Evolutionary conservation across 2,329 filamentous ascomycete species (phyloP).

Genomic region (Cladosporium austrohemisphaericum): DNA sequence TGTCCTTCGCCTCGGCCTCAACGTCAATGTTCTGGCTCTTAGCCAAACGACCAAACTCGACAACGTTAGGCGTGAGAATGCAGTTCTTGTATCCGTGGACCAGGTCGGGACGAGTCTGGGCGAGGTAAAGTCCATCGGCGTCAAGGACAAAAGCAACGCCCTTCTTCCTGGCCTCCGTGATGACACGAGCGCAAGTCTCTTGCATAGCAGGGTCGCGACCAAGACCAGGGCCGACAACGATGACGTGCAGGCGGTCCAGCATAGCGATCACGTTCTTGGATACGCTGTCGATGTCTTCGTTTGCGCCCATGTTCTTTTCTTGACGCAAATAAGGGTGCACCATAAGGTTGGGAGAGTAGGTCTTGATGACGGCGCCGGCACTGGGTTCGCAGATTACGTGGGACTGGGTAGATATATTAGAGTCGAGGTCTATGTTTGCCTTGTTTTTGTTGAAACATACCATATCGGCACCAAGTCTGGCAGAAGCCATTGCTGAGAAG

Average conservation of each 20-base stretch:
- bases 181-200: constrained; percentile 73
- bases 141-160: constrained; percentile 82
- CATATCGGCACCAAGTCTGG: constrained; percentile 85
- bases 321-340: constrained; percentile 94
- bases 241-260: constrained; percentile 81
- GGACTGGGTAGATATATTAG: constrained; percentile 53
- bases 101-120: constrained; percentile 70
- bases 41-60: constrained; percentile 82
- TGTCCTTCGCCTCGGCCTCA: constrained; percentile 46
- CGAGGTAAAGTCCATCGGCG: constrained; percentile 79
- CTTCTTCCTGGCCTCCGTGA: constrained; percentile 69
- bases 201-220: constrained; percentile 89
- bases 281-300: constrained; percentile 59
- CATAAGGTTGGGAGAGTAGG: constrained; percentile 97
- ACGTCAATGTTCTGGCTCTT: constrained; percentile 68
- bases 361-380: constrained; percentile 84
- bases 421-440: not conserved
- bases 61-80: constrained; percentile 90
- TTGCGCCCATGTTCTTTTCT: constrained; percentile 53
- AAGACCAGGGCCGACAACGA: constrained; percentile 89
- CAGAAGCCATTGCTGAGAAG: constrained; percentile 96
- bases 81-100: constrained; percentile 77
- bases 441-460: too few species aligned
- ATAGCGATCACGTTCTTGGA: constrained; percentile 69
- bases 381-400: constrained; percentile 94